Conservation (phyloP, 768 basidiomycete species). For the Boletus sp. region DNA sequence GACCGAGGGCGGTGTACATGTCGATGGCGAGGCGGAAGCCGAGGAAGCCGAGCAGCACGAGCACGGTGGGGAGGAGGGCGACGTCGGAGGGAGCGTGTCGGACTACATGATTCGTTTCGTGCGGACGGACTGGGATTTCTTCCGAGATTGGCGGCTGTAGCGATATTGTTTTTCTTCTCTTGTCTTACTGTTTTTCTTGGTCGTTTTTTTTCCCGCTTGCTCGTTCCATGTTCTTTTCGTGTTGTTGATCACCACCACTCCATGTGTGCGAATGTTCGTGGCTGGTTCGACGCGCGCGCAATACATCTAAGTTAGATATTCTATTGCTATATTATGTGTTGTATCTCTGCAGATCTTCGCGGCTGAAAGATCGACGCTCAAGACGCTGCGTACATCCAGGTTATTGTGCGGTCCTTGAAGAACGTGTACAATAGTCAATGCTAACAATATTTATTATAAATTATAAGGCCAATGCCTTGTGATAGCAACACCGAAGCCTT, state of each 20-base stretch:
- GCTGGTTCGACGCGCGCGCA: background rate
- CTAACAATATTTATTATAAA: no score
- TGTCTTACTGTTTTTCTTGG: background rate
- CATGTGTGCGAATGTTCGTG: background rate
- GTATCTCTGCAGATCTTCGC: background rate
- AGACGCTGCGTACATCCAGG: no score
- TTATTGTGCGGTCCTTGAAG: no score
- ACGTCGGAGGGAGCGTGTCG: conserved; percentile 65
- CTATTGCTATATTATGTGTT: conserved; percentile 18
- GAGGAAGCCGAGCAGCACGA: conserved; percentile 41
- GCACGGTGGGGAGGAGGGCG: conserved; percentile 41
- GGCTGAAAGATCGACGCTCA: no score
- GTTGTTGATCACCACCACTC: conserved; percentile 7
- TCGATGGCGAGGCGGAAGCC: conserved; percentile 37
- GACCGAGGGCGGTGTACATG: conserved; percentile 28
- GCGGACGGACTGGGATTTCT: conserved; percentile 61
- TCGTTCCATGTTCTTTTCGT: background rate
- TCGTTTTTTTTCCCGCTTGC: background rate
- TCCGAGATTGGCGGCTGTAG: conserved; percentile 68
- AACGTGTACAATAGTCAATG: no score
- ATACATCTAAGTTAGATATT: conserved; percentile 8
- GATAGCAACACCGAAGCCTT: no score
- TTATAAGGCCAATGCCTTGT: no score
- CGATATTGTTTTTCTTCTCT: background rate
- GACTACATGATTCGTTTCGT: conserved; percentile 84